These are phyloP conservation scores for Aureobasidium sp. DNA, from an alignment of 2,329 filamentous ascomycete species.

Conservation along the genomic window DNA sequence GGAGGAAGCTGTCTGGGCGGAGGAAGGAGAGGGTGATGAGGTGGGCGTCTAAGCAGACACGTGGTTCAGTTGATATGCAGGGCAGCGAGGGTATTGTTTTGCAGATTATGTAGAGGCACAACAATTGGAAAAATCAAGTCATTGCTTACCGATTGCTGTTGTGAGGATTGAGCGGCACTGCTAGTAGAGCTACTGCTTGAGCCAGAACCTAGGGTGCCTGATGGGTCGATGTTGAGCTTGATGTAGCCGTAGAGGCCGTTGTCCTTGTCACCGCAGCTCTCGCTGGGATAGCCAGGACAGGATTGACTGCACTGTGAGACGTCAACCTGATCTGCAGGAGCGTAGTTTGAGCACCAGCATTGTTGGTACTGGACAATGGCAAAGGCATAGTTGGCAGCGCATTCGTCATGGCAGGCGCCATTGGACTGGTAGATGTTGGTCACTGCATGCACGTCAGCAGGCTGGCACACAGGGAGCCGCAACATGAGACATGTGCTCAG, in stretches of 20 bases:
- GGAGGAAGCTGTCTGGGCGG: neutral
- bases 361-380: conserved; percentile 58
- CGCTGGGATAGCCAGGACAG: conserved; percentile 63
- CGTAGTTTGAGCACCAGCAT: conserved; percentile 72
- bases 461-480: neutral
- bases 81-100: neutral
- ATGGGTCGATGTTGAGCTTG: conserved; percentile 44
- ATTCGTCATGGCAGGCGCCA: conserved; percentile 59
- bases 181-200: conserved; percentile 26
- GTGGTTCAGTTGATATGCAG: conserved; percentile 1
- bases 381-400: conserved; percentile 54
- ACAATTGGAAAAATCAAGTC: neutral
- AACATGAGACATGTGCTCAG: neutral
- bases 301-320: conserved; percentile 45
- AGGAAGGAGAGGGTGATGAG: conserved; percentile 13
- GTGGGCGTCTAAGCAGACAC: conserved; percentile 12
- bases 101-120: neutral
- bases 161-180: conserved; percentile 11
- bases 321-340: conserved; percentile 42
- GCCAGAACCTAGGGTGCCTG: conserved; percentile 47
- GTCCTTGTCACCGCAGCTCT: conserved; percentile 56
- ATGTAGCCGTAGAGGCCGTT: conserved; percentile 60
- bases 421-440: conserved; percentile 53
- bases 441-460: conserved; percentile 25
- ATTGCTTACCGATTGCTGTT: conserved; percentile 1